Evolutionary conservation across 192 early-diverging fungal genomes (phyloP), one percentile per base, ranked within the genome.

Genomic region (Entomortierella parvispora): DNA sequence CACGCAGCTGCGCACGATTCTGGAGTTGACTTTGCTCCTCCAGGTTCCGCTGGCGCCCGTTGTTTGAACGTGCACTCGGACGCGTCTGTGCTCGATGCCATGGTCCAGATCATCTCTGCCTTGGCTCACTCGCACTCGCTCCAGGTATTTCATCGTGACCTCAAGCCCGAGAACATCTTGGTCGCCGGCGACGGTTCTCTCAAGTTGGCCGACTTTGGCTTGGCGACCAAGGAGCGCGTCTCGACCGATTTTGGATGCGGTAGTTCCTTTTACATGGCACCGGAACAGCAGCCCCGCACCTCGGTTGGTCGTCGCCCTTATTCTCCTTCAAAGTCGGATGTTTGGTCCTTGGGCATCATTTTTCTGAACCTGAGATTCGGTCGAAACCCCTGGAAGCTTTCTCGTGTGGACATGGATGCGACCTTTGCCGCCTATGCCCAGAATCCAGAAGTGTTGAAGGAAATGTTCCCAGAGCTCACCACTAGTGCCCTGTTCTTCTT

Each of bases 161-260:
- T 98, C 62, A 97, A 98, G 81, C 90, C 89, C 14, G 91, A 93
- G 62, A 92, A 93, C 80, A 90, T 93, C 46, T 69, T 91, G 2
- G 75, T 85, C 7, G 86, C 87, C 61, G 84, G 84, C 18, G 86
- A 90, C 22, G 84, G 83, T 3, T 87, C 86, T 32, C 68, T 96
- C 53, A 96, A 95, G 81, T 83, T 97, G 17, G 92, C 93, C 11
- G 96, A 97, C 85, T 97, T 97, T 90, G 96, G 96, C 8, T 88
- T 97, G 33, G 92, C 96, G 20, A 97, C 96, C 43, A 88, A 82
- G 58, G 90, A 94, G 52, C 83, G 85, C 45, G 83, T 89, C 49
- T 94, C 94, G 15, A 85, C 70, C 40, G 96, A 96, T 67, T 92
- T 93, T 87, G 95, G 95, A 46, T 96, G 94, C 75, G 96, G 96